A percentile compares a stretch with the other conserved stretches of the same genome.
These are phyloP conservation scores for Tilletiopsis washingtonensis DNA, from an alignment of 1,284 basidiomycete species.

Conservation along the genomic window DNA sequence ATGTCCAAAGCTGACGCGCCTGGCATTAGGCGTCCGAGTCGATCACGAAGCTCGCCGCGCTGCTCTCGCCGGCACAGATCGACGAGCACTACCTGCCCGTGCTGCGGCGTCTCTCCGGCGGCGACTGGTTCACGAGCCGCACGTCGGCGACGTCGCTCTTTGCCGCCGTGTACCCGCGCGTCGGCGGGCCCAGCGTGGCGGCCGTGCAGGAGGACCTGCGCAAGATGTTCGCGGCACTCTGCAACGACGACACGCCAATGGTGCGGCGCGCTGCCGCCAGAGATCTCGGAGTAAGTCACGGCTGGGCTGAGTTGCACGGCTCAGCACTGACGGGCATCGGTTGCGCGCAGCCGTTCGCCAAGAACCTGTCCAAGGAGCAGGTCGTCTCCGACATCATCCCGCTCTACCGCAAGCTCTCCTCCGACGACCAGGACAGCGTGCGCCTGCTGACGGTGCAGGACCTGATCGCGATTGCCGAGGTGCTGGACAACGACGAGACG, in stretches of 20 bases:
- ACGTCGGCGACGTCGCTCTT: slow-evolving; percentile 93
- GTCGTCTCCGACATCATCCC: slow-evolving; percentile 74
- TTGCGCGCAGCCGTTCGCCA: slow-evolving; percentile 31
- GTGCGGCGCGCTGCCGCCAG: slow-evolving; percentile 93
- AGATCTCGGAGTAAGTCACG: slow-evolving; percentile 61
- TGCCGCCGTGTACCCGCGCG: slow-evolving; percentile 71
- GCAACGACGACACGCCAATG: slow-evolving; percentile 96
- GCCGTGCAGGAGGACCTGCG: slow-evolving; percentile 78
- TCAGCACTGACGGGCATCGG: neutral
- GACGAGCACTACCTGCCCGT: slow-evolving; percentile 90
- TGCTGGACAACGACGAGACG: slow-evolving; percentile 74
- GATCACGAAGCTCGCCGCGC: slow-evolving; percentile 78
- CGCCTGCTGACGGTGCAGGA: slow-evolving; percentile 91
- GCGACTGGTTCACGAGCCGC: slow-evolving; percentile 99
- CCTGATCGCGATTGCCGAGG: slow-evolving; percentile 82
- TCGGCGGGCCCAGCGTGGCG: slow-evolving; percentile 9
- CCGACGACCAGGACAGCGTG: slow-evolving; percentile 97
- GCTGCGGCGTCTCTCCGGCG: slow-evolving; percentile 76
- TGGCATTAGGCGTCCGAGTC: slow-evolving; percentile 81
- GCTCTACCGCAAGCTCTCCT: slow-evolving; percentile 86
- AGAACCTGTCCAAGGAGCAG: slow-evolving; percentile 47
- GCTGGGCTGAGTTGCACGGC: neutral
- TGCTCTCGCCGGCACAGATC: slow-evolving; percentile 71
- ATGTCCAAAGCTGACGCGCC: no score
- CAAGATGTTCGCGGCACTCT: slow-evolving; percentile 73